Evolutionary conservation across 73 alveolate species (phyloP), one percentile per base, ranked within the genome.

Genomic region (Breviolum minutum): DNA sequence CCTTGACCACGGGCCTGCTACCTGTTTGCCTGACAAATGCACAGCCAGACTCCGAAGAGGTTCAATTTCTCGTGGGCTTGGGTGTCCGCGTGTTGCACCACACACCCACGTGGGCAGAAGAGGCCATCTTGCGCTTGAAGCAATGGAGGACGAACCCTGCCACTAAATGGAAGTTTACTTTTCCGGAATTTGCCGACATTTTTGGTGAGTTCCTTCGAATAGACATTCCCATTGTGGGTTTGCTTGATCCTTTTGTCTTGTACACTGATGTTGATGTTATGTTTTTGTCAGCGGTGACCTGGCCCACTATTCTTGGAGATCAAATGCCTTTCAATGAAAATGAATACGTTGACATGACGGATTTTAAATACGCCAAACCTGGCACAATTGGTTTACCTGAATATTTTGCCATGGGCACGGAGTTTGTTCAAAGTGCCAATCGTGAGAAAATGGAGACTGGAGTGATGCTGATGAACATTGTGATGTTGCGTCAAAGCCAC

Each of bases 171-270:
- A 24, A 2, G 9, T 61, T 20, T 22, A 2, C 48, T 7, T 54
- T 83, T 17, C 92, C 70, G 22, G 26, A 83, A 7, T 54, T 61
- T 54, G 73, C 48, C 0, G 92, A 54, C 61, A 54, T 60, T 19
- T 48, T 6, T 5, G 74, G 92, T 73, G 9, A 20, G 9, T 48
- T 83, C 32, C 24, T 83, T 70, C 92, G 92, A 74, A 83, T 83
- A 26, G 92, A 83, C 73, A 83, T 83, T 61, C 92, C 92, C 73
- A 19, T 83, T 61, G 74, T 83, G 74, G 92, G 92, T 20, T 24
- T 83, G n/a, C 26, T 83, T 70, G 92, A 83, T 32, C 92, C 26
- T 7, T 83, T 83, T 54, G 63, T 83, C 14, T 24, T 83, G 24
- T 83, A 60, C 76, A 83, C 92, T 20, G 92, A 83, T 48, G 54